Evolutionary conservation across 2,329 filamentous ascomycete species (phyloP), one percentile per base, ranked within the genome.

Genomic region (Clonostachys sp.): DNA sequence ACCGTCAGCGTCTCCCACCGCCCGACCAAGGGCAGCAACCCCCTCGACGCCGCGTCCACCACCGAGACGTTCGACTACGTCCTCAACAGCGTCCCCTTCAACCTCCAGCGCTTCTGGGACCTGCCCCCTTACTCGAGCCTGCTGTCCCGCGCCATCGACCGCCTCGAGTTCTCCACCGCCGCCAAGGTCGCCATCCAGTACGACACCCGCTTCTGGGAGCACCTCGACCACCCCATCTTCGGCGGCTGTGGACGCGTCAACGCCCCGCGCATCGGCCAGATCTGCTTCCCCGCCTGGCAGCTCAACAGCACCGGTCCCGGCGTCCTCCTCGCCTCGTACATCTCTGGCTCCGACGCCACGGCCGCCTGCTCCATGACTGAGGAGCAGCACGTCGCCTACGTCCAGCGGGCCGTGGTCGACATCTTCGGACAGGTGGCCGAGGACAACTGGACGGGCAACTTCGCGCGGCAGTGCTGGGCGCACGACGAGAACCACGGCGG

Each of bases 121-220:
- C 67, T 87, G 0, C 80, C 81, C 6, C 45, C 53, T 44, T 10
- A 24, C 17, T 13, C 20, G 6, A 33, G 62, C 6, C 69, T 70
- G 34, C 71, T 78, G 46, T 59, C 56, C 46, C 68, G 73, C 50
- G 75, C 75, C 13, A 78, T 80, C 57, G 53, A 58, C n/a, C 66
- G 69, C 33, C 53, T 78, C 45, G 61, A 63, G 14, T 36, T 78
- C 83, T 9, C 86, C 78, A 78, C 61, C 56, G 50, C 2, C 55
- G 80, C 77, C 68, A 80, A 80, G 60, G 75, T 89, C 0, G 80
- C 84, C 0, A 74, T 89, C 4, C 83, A 86, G 61, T 89, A 86
- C 68, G 70, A 77, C 49, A 81, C 84, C 0, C 81, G 86, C 2
- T 80, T 80, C 67, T 80, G 75, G 77, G 75, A 80, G 56, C 68